Base-by-base conservation (phyloP, 1,284 basidiomycete genomes). In the Rhizoctonia solani region DNA sequence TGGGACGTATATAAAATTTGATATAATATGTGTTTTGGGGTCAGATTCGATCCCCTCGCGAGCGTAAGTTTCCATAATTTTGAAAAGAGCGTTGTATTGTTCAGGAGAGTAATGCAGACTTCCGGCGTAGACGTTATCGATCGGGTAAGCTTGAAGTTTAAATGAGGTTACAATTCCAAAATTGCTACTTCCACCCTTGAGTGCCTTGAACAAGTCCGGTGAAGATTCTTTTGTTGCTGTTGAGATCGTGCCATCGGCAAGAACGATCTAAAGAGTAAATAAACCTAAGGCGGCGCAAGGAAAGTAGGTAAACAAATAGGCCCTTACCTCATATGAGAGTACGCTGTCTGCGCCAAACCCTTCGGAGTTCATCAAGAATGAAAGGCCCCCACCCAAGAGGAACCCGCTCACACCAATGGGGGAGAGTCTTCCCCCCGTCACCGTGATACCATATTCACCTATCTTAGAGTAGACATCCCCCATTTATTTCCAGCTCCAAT, bases 141-240 rank as follows among this genome's bases (percentile, higher is more conserved):
- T 27, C 3, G 54, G 54, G 16, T 55, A 55, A 3, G 54, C 27
- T 37, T 42, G 37, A 25, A 55, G 30, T 39, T 55, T 32, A 23
- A 55, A 55, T 37, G 16, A 25, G 37, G 54, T 55, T 32, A 55
- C 54, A 14, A 55, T 41, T 19, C 54, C 54, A 55, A 55, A 55
- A 39, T 55, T 55, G 34, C 54, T 39, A 14, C 32, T 41, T 39
- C 54, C 54, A 23, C 54, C 54, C 39, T 55, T 55, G 34, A 55
- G 54, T 9, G 54, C 54, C 39, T 55, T 55, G 37, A 55, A 55
- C 6, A 55, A 39, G 25, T 55, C 54, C 5, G 32, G n/a, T 9
- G 16, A 21, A 9, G 32, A 41, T 32, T 19, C 39, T 13, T 32
- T 4, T 27, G 54, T 37, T 37, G 21, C 5, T n/a, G 21, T 41